Conservation (phyloP, 2,329 filamentous ascomycete genomes). For the Pestalotiopsis sp. region DNA sequence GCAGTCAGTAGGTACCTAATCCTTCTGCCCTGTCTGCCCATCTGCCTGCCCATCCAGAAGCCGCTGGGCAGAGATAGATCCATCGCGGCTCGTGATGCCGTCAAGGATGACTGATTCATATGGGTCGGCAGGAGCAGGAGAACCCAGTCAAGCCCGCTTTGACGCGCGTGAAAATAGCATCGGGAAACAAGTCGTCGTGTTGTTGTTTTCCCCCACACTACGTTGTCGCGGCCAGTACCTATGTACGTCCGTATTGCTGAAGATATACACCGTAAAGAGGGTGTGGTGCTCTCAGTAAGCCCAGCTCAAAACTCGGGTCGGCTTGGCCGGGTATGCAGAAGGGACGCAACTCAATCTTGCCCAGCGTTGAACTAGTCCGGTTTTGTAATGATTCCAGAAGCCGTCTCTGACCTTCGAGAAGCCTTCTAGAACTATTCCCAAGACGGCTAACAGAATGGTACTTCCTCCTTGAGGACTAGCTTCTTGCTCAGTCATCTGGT, state of each 20-base stretch:
- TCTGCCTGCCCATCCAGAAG: not conserved
- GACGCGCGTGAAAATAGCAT: not conserved
- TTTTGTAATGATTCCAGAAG: not conserved
- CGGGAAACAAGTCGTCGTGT: not conserved
- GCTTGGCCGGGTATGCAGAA: conserved; percentile 1
- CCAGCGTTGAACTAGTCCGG: not conserved
- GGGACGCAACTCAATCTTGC: conserved; percentile 3
- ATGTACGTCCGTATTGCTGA: not conserved
- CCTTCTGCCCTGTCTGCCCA: not conserved
- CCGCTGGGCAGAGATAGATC: not conserved
- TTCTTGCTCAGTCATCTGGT: not conserved
- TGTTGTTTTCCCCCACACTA: too few relatives aligned
- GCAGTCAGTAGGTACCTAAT: not conserved
- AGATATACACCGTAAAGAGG: not conserved
- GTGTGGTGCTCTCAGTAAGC: not conserved
- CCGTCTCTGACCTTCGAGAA: conserved; percentile 1
- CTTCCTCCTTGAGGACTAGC: not conserved
- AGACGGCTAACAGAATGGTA: not conserved
- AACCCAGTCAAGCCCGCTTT: not conserved
- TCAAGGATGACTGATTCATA: not conserved
- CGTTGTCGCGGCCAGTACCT: not conserved
- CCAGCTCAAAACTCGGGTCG: not conserved
- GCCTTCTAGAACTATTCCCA: not conserved
- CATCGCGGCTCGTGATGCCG: not conserved
- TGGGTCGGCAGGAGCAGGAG: not conserved